Evolutionary conservation across 1,284 basidiomycete genomes (phyloP), one percentile per base, ranked within the genome.

Genomic region (Ustilago lituana): DNA sequence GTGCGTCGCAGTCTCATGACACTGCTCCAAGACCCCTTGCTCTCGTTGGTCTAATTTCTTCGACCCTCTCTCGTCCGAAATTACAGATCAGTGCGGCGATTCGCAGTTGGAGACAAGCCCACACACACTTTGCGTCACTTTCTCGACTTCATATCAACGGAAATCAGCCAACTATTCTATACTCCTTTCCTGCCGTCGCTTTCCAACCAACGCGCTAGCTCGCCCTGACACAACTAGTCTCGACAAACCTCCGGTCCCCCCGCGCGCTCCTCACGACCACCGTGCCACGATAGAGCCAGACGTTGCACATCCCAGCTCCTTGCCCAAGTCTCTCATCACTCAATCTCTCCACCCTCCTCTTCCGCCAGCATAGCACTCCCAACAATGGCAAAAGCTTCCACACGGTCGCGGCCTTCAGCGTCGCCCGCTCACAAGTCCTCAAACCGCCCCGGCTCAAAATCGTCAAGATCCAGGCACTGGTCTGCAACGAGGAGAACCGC

Each of bases 401-500:
- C 51, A 17, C 55, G 47, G 27, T 58, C 56, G 41, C 45, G 43
- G 38, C 26, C 56, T 22, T 50, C 55, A 5, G 43, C 51, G 3
- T 20, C 47, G 2, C 27, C 55, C 1, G 1, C 22, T 3, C 22
- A 43, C 24, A 58, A 43, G 19, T 19, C 37, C 2, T 32, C 58
- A 31, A 68, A 62, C n/a, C 2, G 11, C 27, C 23, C 24, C 46
- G 32, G 41, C 45, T 37, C 23, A 12, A 54, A 39, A 27, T 27
- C 53, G 7, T 35, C 51, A n/a, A 39, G 39, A 14, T 55, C 50
- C 11, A 39, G 66, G 45, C 47, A 63, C 40, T 69, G 66, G 66
- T 69, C 66, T 4, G 66, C 60, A 9, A 69, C 66, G 26, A 55
- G 66, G 8, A 49, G 66, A 44, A 60, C 60, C 5, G 66, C 66